A percentile compares a stretch with the other conserved stretches of the same genome.
Evolutionary conservation across 257 asterid genomes (phyloP).

Genomic region (Ophiorrhiza pumila): DNA sequence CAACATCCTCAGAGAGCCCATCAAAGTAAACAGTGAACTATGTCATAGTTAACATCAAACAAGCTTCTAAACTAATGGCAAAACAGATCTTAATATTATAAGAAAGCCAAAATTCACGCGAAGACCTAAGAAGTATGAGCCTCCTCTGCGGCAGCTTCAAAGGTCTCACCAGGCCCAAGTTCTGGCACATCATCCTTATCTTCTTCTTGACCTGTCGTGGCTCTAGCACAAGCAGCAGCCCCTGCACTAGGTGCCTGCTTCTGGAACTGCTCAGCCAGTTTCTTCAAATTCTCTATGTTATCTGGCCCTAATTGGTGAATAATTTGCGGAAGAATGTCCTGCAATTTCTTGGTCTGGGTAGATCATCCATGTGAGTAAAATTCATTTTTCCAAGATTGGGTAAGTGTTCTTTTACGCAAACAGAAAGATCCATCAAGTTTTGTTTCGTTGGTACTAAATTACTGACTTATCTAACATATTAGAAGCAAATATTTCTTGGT

Average conservation of each 20-base stretch:
- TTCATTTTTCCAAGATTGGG: too few species aligned
- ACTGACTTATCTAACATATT: too few species aligned
- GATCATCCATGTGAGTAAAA: too few species aligned
- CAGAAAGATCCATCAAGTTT: too few species aligned
- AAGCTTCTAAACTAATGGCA: constrained; percentile 16
- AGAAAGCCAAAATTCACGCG: constrained; percentile 27
- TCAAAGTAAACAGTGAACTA: constrained; percentile 12
- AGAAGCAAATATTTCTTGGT: too few species aligned
- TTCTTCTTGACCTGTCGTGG: constrained; percentile 28
- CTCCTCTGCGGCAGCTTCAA: constrained; percentile 68
- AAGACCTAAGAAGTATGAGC: constrained; percentile 36
- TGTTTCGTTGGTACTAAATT: too few species aligned
- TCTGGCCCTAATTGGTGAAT: constrained; percentile 55
- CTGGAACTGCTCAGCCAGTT: constrained; percentile 73
- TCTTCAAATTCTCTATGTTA: constrained; percentile 70
- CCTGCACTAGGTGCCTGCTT: constrained; percentile 50
- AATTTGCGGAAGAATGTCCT: constrained; percentile 44
- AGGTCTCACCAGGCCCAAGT: constrained; percentile 62
- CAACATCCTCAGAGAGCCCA: neutral
- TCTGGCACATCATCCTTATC: constrained; percentile 70
- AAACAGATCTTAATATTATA: constrained; percentile 28
- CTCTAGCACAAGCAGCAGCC: constrained; percentile 14
- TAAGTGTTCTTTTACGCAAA: too few species aligned
- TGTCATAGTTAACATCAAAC: constrained; percentile 23
- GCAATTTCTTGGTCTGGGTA: too few species aligned